Evolutionary conservation across 257 asterid species (phyloP).

Genomic region (Fraxinus anomala): DNA sequence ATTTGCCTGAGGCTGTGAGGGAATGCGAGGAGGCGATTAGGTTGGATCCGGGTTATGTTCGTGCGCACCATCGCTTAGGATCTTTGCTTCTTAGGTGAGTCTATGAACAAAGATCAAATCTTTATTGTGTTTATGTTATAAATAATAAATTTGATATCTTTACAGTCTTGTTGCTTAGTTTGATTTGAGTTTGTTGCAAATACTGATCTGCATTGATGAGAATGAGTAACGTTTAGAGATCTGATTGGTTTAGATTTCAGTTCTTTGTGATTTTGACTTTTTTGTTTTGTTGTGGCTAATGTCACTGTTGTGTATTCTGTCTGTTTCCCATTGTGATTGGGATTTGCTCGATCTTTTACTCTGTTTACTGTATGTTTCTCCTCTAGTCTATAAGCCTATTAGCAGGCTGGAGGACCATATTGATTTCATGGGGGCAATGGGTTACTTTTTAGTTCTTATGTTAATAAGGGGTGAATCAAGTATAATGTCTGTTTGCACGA

Average conservation of each 20-base stretch:
- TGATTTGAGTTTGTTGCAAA: neutral
- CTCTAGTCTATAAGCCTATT: conserved; percentile 22
- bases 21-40: conserved; percentile 88
- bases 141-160: conserved; percentile 22
- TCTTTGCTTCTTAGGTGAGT: conserved; percentile 81
- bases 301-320: conserved; percentile 34
- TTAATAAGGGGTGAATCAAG: neutral
- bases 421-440: conserved; percentile 17
- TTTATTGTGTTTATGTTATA: neutral
- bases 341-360: conserved; percentile 27
- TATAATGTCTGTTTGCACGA: neutral
- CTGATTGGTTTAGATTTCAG: conserved; percentile 30
- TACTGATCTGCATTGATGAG: conserved; percentile 27
- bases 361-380: conserved; percentile 27
- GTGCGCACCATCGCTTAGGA: conserved; percentile 92
- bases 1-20: conserved; percentile 62
- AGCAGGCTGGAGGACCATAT: conserved; percentile 24
- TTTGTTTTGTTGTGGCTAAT: conserved; percentile 36
- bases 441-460: conserved; percentile 24
- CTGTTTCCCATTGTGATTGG: conserved; percentile 27
- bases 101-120: conserved; percentile 27
- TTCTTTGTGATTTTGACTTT: conserved; percentile 25
- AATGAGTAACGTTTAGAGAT: conserved; percentile 24
- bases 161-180: conserved; percentile 23
- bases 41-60: conserved; percentile 78